Evolutionary conservation across 2,329 filamentous ascomycete genomes (phyloP), one percentile per base, ranked within the genome.

Genomic region (Alternaria solani): DNA sequence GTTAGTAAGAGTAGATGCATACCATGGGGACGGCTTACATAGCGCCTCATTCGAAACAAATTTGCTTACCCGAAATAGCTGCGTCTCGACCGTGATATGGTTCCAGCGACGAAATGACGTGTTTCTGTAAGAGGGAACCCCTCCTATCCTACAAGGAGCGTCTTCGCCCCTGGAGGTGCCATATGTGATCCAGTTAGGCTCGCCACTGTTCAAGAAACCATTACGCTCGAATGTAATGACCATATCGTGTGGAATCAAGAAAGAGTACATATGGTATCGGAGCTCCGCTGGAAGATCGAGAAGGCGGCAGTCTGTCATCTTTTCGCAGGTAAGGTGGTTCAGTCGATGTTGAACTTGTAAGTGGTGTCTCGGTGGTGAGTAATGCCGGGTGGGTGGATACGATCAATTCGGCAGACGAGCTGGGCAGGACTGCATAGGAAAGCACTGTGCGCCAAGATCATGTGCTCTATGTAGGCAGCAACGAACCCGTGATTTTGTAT

Each of bases 41-140:
- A 43, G 39, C 14, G 68, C 57, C 51, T 72, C 69, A 16, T 55
- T 64, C 3, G 57, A 67, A 8, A 70, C 26, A 16, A 49, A 26
- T 34, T 68, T 71, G 58, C 55, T 65, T 12, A 69, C 61, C 16
- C 55, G 47, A 46, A 72, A 68, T 4, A 71, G 39, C 23, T 64
- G 53, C 18, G 57, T 59, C 30, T 57, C 26, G 8, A 56, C 52
- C 0, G 32, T 20, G 12, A 49, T 20, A 36, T 30, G 20, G 39
- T 41, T 18, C 30, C 16, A 23, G 36, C 20, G 38, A 6, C 34
- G 44, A 26, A 32, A 12, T 23, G 18, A 16, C 9, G 38, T 11
- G 42, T 25, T 5, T 38, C 28, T 25, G 32, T 26, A 53, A 7
- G 25, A 55, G 9, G 23, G 25, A 4, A 28, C 30, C 7, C 43